Base-by-base conservation (phyloP, 495 filamentous ascomycete genomes). In the Lophium mytilinum region DNA sequence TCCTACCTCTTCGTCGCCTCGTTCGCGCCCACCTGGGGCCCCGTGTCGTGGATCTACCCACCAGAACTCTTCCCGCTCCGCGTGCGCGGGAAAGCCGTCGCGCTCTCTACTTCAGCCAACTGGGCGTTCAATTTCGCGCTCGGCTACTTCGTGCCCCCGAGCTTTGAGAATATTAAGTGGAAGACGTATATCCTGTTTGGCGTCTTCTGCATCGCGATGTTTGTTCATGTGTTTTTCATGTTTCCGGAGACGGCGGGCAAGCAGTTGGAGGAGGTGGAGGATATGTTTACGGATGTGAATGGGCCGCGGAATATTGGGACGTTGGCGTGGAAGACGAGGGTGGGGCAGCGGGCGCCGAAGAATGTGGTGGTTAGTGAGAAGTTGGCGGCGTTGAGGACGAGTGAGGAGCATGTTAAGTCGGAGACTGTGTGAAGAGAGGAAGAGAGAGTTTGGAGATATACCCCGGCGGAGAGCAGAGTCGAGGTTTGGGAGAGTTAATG, bases 201-300 rank as follows among this genome's bases (percentile, higher is more conserved):
- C 37, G 80, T 84, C 9, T 91, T 91, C 68, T 87, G 82, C 68
- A 80, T 81, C 50, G 72, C 74, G 54, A 88, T 88, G 82, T 79
- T 80, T 52, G 63, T 87, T 24, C 88, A 90, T 62, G 78, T 83
- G 24, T 87, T 82, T 72, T 87, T 90, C 72, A 71, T 86, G 62
- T 90, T 90, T 78, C 87, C 87, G 0, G 87, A 91, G 70, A 92
- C 87, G 0, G 77, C 79, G n/a, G 86, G 86, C 55, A 89, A 89
- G 77, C 83, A 85, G 11, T 75, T 90, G 0, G 87, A 90, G 61
- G 86, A 90, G 61, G 77, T 87, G 14, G 83, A 84, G 39, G 74
- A 68, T 40, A 83, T 88, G 62, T 90, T 91, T 68, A 82, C 83
- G 49, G 77, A 80, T 50, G 78, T 77, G 1, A 66, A 75, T 57